Conservation (phyloP, 352 stramenopile genomes). For the Globisporangium megalacanthum region DNA sequence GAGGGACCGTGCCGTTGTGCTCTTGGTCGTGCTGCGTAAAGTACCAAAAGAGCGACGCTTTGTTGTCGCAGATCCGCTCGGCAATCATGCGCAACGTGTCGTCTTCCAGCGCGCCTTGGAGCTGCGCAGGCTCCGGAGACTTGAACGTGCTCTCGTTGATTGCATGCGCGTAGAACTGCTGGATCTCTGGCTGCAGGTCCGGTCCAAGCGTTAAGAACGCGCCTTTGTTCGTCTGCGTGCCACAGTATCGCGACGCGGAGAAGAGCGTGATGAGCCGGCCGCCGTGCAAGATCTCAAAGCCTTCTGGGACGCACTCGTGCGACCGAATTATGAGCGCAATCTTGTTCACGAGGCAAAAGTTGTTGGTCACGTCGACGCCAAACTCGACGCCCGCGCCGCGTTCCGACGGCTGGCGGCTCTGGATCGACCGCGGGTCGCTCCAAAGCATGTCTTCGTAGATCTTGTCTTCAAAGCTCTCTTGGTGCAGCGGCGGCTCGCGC, state of each 20-base stretch:
- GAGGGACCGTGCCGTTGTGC: slow-evolving; percentile 77
- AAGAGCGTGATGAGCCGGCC: slow-evolving; percentile 91
- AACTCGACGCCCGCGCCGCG: slow-evolving; percentile 91
- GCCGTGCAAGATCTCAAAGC: slow-evolving; percentile 88
- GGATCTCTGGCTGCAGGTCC: slow-evolving; percentile 90
- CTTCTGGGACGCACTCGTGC: slow-evolving; percentile 91
- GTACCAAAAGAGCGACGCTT: slow-evolving; percentile 91
- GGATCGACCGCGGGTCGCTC: slow-evolving; percentile 86
- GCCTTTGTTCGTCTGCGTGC: slow-evolving; percentile 91
- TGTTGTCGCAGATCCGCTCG: slow-evolving; percentile 90
- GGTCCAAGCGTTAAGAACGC: slow-evolving; percentile 89
- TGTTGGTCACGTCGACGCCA: slow-evolving; percentile 90
- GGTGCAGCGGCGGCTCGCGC: slow-evolving; percentile 86
- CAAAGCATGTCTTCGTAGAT: slow-evolving; percentile 93
- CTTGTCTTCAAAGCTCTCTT: slow-evolving; percentile 87
- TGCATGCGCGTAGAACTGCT: slow-evolving; percentile 92
- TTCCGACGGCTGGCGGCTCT: slow-evolving; percentile 68
- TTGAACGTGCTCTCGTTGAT: slow-evolving; percentile 81
- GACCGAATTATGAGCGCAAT: slow-evolving; percentile 91
- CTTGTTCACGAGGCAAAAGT: slow-evolving; percentile 92
- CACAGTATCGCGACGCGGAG: slow-evolving; percentile 89
- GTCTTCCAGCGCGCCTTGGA: slow-evolving; percentile 81
- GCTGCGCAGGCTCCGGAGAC: slow-evolving; percentile 49
- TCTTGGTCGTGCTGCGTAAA: slow-evolving; percentile 92
- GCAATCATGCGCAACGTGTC: slow-evolving; percentile 93